These are phyloP conservation scores for Alternaria sp. DNA, from an alignment of 2,329 filamentous ascomycete species.

Conservation along the genomic window DNA sequence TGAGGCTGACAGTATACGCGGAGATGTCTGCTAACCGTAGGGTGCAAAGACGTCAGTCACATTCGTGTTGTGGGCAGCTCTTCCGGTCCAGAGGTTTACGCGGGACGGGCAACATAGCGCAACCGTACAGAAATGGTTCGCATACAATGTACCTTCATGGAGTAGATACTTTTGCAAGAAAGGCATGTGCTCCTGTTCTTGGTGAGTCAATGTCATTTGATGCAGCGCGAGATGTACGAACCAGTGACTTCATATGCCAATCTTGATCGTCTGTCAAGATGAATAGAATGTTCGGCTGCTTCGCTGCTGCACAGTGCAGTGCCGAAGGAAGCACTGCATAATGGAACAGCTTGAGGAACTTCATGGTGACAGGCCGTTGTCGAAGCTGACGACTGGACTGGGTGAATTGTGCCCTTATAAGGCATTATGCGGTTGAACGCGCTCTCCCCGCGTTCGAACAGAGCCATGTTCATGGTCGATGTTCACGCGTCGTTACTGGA, in stretches of 20 bases:
- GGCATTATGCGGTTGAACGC: background rate
- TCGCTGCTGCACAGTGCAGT: background rate
- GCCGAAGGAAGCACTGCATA: background rate
- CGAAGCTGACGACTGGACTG: background rate
- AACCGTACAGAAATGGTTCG: background rate
- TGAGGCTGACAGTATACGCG: background rate
- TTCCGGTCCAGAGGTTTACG: background rate
- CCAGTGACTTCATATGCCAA: slow-evolving; percentile 45
- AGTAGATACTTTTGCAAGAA: background rate
- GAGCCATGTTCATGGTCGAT: background rate
- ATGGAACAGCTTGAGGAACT: background rate
- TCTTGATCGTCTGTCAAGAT: slow-evolving; percentile 73
- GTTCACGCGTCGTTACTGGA: background rate
- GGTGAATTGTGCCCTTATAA: background rate
- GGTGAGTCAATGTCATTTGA: background rate
- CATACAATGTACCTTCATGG: background rate
- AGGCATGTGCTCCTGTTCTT: background rate
- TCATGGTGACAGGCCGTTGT: background rate
- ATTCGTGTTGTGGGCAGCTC: background rate
- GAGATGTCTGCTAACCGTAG: background rate
- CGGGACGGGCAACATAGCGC: background rate
- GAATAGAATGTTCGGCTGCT: slow-evolving; percentile 63
- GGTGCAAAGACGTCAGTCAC: background rate
- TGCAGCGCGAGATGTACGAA: background rate
- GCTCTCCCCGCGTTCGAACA: background rate